phyloP scores from a whole-genome alignment of 768 basidiomycete genomes.

The Auriscalpium microsporum region DNA sequence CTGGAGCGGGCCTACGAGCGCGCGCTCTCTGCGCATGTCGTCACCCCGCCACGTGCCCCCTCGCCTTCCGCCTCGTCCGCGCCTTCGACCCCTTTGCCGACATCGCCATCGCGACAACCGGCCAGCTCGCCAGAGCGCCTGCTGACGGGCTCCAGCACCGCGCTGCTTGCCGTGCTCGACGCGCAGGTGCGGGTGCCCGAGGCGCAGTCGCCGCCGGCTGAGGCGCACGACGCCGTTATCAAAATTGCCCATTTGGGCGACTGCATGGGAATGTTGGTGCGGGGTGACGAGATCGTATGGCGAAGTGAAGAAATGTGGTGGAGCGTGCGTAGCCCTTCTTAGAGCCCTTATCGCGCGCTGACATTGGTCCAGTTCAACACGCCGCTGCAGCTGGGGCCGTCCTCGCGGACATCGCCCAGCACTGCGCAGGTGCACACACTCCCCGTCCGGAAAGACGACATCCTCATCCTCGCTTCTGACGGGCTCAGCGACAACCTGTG shows the following conservation, averaged over 20 bases:
- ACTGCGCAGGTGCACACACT: slow-evolving; percentile 65
- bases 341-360: slow-evolving; percentile 1
- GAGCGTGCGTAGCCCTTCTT: slow-evolving; percentile 37
- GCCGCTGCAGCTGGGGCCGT: slow-evolving; percentile 57
- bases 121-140: slow-evolving; percentile 27
- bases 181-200: slow-evolving; percentile 8
- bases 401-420: slow-evolving; percentile 50
- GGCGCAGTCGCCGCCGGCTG: slow-evolving; percentile 18
- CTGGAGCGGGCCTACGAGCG: slow-evolving; percentile 63
- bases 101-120: not conserved
- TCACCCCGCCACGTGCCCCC: slow-evolving; percentile 14
- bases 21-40: slow-evolving; percentile 54
- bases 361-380: slow-evolving; percentile 40
- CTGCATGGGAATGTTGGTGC: slow-evolving; percentile 80
- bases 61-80: slow-evolving; percentile 6
- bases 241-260: slow-evolving; percentile 83
- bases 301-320: slow-evolving; percentile 93
- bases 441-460: slow-evolving; percentile 62
- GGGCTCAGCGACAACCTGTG: slow-evolving; percentile 83
- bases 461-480: slow-evolving; percentile 75
- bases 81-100: not conserved
- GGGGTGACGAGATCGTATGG: slow-evolving; percentile 73
- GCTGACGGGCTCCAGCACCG: slow-evolving; percentile 57
- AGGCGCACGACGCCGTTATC: slow-evolving; percentile 45
- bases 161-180: slow-evolving; percentile 56